Percentiles rank a stretch among this genome's conserved stretches.
Conservation (phyloP, 2,329 filamentous ascomycete species). For the Ophiostoma australiae region DNA sequence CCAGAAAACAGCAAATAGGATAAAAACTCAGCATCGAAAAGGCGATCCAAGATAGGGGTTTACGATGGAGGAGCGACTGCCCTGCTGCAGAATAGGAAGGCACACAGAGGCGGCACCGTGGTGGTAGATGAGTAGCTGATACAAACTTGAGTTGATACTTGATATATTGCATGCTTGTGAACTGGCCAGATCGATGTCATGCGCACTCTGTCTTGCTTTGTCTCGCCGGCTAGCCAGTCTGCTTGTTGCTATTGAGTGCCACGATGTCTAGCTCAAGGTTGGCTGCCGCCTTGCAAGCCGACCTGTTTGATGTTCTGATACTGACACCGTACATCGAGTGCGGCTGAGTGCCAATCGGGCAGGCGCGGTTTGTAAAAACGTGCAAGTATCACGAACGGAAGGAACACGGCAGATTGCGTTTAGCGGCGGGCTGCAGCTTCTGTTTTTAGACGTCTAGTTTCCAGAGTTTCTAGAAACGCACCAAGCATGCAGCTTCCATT, state of each 20-base stretch:
- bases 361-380: not conserved
- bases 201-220: not conserved
- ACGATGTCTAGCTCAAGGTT: not conserved
- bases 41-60: conserved; percentile 6
- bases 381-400: not conserved
- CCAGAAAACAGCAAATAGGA: conserved; percentile 2
- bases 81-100: not conserved
- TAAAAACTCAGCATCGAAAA: not conserved
- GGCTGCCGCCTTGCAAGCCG: not conserved
- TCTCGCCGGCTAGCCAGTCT: not conserved
- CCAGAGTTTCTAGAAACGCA: not conserved
- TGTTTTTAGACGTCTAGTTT: not conserved
- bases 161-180: not conserved
- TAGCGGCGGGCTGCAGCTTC: not conserved
- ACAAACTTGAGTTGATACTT: not conserved
- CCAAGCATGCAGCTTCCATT: not conserved
- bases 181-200: not conserved
- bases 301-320: not conserved
- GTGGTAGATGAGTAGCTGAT: not conserved
- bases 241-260: not conserved
- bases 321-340: not conserved
- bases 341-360: conserved; percentile 7
- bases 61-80: not conserved
- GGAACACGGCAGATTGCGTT: not conserved
- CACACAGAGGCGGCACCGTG: not conserved